Percentiles rank a stretch among this genome's conserved stretches.
Evolutionary conservation across 495 filamentous ascomycete species (phyloP).

Genomic region (Penicillium coffeae): DNA sequence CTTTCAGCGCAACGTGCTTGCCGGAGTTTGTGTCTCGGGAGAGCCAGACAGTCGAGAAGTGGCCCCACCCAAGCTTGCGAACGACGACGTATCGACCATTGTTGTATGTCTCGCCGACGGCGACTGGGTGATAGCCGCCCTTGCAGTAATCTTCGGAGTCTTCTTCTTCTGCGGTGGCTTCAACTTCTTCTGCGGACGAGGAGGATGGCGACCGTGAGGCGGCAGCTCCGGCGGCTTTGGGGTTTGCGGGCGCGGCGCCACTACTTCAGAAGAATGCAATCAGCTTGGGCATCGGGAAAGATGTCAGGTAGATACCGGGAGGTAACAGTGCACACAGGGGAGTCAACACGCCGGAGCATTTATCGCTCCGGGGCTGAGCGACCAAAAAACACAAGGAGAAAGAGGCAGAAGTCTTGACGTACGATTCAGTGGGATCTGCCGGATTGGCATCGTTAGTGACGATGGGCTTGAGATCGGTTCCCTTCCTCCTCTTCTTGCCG

Average conservation of each 20-base stretch:
- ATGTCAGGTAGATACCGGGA: not conserved
- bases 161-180: slow-evolving; percentile 95
- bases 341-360: too few relatives aligned
- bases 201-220: slow-evolving; percentile 74
- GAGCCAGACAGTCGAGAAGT: slow-evolving; percentile 98
- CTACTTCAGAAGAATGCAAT: slow-evolving; percentile 19
- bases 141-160: slow-evolving; percentile 99
- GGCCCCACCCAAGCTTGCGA: slow-evolving; percentile 96
- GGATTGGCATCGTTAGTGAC: slow-evolving; percentile 70
- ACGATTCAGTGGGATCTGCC: slow-evolving; percentile 51
- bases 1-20: slow-evolving; percentile 96
- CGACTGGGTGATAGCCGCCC: slow-evolving; percentile 93
- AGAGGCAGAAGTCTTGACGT: slow-evolving; percentile 19
- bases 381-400: not conserved
- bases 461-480: slow-evolving; percentile 80
- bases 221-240: slow-evolving; percentile 36
- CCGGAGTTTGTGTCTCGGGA: slow-evolving; percentile 85
- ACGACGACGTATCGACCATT: slow-evolving; percentile 95
- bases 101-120: slow-evolving; percentile 93
- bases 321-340: slow-evolving; percentile 18
- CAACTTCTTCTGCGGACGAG: slow-evolving; percentile 81
- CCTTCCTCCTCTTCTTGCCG: slow-evolving; percentile 82
- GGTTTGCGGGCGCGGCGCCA: slow-evolving; percentile 34
- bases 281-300: not conserved
- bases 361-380: too few relatives aligned